Evolutionary conservation across 495 filamentous ascomycete species (phyloP), one percentile per base, ranked within the genome.

Genomic region (Hypoxylon rickii): DNA sequence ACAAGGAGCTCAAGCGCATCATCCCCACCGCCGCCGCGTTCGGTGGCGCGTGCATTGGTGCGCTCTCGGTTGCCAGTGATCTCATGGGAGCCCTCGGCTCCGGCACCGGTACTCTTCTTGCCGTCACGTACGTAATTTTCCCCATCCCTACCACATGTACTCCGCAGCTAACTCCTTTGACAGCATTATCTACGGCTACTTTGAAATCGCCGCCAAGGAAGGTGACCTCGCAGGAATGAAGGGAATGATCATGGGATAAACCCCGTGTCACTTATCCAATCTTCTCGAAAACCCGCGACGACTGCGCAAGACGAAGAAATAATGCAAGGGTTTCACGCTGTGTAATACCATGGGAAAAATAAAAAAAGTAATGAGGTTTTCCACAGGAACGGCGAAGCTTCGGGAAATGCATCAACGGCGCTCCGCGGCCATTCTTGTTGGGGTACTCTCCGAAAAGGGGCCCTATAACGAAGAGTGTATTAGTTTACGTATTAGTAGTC

Each of bases 1-100:
- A 99, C 84, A 96, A 94, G 84, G 95, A 99, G 72, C 82, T 99
- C 48, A 99, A 99, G 88, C 86, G 95, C 63, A 91, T 99, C 63
- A 99, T 99, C 55, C 95, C 95, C 52, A 96, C 93, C 37, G 95
- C 95, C 47, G 95, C 95, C 58, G 94, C 95, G 54, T 99, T 99
- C 65, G 95, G 95, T 76, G 95, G 95, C 79, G 95, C 95, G 55
- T 97, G 92, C 81, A 99, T 99, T 82, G 95, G 95, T 75, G 95
- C 89, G 64, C 83, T 99, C 29, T 96, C 92, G 24, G 92, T 99
- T 68, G 86, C 88, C 61, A 95, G 89, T 65, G 95, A 99, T 78
- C 86, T 99, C 44, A 83, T 97, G 72, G 95, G 95, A 67, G 95
- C 95, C 66, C 84, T 99, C 47, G 95, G 95, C 70, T 93, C 89